These are phyloP conservation scores for Ophiostoma tasmaniense DNA, from an alignment of 2,329 filamentous ascomycete genomes.

Conservation along the genomic window DNA sequence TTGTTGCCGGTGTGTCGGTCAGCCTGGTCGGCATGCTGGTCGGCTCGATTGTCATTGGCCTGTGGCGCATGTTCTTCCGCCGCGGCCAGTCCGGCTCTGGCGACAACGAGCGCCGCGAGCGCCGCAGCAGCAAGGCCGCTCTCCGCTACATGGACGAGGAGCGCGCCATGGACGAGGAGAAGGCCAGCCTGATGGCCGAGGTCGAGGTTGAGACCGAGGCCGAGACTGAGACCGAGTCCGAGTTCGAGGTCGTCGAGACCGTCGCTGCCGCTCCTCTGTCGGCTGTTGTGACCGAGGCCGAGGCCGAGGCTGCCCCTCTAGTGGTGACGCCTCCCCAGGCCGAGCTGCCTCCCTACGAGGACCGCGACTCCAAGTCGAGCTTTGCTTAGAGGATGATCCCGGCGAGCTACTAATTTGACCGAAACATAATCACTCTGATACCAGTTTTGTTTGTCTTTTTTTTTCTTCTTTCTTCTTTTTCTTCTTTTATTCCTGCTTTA, in stretches of 20 bases:
- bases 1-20: constrained; percentile 58
- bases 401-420: neutral
- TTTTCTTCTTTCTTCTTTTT: neutral
- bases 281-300: constrained; percentile 23
- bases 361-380: constrained; percentile 23
- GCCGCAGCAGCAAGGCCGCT: constrained; percentile 23
- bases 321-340: neutral
- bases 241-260: neutral
- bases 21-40: constrained; percentile 60
- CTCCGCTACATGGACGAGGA: constrained; percentile 26
- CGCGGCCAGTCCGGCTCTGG: constrained; percentile 20
- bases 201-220: neutral
- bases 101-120: constrained; percentile 24
- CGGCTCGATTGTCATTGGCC: constrained; percentile 51
- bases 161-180: constrained; percentile 36
- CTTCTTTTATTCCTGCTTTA: neutral
- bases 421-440: neutral
- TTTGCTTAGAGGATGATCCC: neutral
- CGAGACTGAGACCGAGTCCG: neutral
- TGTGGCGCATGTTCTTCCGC: constrained; percentile 43
- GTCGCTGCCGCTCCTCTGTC: neutral
- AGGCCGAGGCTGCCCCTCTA: neutral
- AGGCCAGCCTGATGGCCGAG: constrained; percentile 38
- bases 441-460: neutral
- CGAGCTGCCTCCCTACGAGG: constrained; percentile 19